Evolutionary conservation across 2,329 filamentous ascomycete genomes (phyloP), one percentile per base, ranked within the genome.

Genomic region (Tothia fuscella): DNA sequence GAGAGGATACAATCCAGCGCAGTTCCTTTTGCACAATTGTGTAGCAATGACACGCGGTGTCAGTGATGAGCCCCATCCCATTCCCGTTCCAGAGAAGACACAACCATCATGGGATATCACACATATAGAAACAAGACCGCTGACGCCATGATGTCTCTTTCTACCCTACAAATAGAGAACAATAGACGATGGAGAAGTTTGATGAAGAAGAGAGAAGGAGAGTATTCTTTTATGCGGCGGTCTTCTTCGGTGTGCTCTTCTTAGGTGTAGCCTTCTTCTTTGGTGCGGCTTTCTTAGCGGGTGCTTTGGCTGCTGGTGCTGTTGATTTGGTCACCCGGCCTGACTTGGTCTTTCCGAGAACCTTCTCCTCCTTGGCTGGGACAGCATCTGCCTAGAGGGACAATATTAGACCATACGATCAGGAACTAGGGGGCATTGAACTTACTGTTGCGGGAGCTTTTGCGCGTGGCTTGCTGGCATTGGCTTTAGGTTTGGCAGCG

Each of bases 311-410:
- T 7, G 39, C 31, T 2, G 34, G 35, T 14, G 68, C 64, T 28
- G 70, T 66, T 19, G 71, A 68, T 76, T 91, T 93, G 53, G 80
- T 76, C 53, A 93, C 81, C 51, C 86, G 81, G 37, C 86, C 85
- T 41, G 83, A 80, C 76, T 91, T 91, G 61, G 85, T 88, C 76
- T 84, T 88, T 60, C 73, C 75, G 40, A 87, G 65, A 37, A 80
- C 71, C 55, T 78, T 77, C 17, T 65, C 56, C 48, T 77, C 70
- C 64, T 81, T 78, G 51, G 85, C 78, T 44, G 78, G 72, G 38
- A 81, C 68, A 49, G 79, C 79, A 44, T 78, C 74, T 13, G 76
- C 77, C 26, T 51, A 35, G 31, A 46, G 33, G 34, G 34, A 20
- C 20, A n/a, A n/a, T n/a, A n/a, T n/a, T n/a, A n/a, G n/a, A n/a